phyloP scores from a whole-genome alignment of 2,329 filamentous ascomycete species.

The Botrytis tulipae region DNA sequence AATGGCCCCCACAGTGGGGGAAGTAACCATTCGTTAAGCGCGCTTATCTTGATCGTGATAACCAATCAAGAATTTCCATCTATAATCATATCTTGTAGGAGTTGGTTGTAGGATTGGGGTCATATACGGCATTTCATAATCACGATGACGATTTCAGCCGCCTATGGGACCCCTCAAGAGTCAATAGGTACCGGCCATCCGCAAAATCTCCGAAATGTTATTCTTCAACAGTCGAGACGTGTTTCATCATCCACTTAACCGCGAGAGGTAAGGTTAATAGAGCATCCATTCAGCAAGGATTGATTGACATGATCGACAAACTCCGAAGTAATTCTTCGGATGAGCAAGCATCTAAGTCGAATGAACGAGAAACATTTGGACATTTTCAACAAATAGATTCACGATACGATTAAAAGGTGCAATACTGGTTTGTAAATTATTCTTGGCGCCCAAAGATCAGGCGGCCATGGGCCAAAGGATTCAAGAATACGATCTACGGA shows the following conservation, averaged over 20 bases:
- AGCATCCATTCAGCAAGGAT: background rate
- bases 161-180: background rate
- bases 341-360: background rate
- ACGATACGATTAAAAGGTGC: background rate
- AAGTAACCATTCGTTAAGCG: background rate
- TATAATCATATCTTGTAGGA: background rate
- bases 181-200: background rate
- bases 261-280: background rate
- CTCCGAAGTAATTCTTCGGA: background rate
- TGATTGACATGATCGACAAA: background rate
- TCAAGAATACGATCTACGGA: background rate
- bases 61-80: too few species aligned
- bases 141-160: background rate
- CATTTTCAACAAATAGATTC: background rate
- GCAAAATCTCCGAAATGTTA: background rate
- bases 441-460: background rate
- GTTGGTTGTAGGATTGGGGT: background rate
- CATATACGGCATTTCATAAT: background rate
- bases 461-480: background rate
- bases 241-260: background rate
- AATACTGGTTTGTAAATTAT: background rate
- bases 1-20: background rate
- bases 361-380: background rate
- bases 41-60: too few species aligned
- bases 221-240: conserved; percentile 5